phyloP scores from a whole-genome alignment of 192 early-diverging fungal species.

The Coemansia sp. region DNA sequence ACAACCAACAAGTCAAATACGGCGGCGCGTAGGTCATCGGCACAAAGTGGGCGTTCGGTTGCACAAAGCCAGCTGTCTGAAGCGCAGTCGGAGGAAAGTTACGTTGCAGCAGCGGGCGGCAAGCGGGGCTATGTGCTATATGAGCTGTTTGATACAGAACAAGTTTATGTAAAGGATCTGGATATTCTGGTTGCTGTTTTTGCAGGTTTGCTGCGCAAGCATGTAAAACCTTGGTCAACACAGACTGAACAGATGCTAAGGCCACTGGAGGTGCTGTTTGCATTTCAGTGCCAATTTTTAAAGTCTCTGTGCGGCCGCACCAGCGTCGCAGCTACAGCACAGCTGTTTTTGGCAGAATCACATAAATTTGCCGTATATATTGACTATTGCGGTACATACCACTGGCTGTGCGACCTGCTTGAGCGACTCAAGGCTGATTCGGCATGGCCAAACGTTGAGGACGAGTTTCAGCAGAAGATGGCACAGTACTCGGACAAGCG shows the following conservation, averaged over 20 bases:
- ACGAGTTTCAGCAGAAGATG: slow-evolving; percentile 20
- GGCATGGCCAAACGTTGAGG: slow-evolving; percentile 32
- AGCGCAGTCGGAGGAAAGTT: background rate
- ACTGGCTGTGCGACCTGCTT: slow-evolving; percentile 31
- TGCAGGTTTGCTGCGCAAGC: slow-evolving; percentile 29
- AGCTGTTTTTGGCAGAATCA: slow-evolving; percentile 22
- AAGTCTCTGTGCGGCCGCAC: slow-evolving; percentile 13
- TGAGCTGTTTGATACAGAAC: slow-evolving; percentile 55
- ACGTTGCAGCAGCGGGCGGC: background rate
- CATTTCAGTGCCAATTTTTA: slow-evolving; percentile 39
- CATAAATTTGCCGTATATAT: slow-evolving; percentile 29
- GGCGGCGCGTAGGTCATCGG: background rate
- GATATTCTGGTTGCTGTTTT: slow-evolving; percentile 51
- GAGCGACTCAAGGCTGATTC: slow-evolving; percentile 30
- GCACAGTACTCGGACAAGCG: slow-evolving; percentile 16
- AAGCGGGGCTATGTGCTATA: slow-evolving; percentile 47
- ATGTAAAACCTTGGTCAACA: slow-evolving; percentile 12
- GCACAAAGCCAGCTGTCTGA: background rate
- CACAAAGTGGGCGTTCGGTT: background rate
- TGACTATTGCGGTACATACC: slow-evolving; percentile 38
- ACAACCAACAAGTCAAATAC: background rate
- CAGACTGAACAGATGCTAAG: slow-evolving; percentile 28
- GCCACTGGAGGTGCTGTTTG: slow-evolving; percentile 32
- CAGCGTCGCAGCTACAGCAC: slow-evolving; percentile 20
- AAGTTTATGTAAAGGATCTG: slow-evolving; percentile 55